Evolutionary conservation across 1,284 basidiomycete species (phyloP).

Genomic region (Neolentinus lepideus): DNA sequence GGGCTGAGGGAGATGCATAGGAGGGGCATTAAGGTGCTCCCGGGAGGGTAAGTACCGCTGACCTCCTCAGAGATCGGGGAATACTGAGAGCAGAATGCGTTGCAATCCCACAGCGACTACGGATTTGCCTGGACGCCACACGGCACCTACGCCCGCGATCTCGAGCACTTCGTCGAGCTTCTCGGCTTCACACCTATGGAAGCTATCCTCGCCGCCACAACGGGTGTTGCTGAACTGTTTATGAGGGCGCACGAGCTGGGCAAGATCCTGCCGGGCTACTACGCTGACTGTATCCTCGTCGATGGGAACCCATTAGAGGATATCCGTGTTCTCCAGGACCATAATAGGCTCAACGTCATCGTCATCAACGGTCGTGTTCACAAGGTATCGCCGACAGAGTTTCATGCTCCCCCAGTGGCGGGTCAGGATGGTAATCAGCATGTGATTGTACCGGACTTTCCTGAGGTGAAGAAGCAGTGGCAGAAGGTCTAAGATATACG

Average conservation of each 20-base stretch:
- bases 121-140: slow-evolving; percentile 29
- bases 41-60: slow-evolving; percentile 21
- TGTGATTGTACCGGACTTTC: not conserved
- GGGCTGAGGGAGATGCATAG: slow-evolving; percentile 25
- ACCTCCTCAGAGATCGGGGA: slow-evolving; percentile 5
- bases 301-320: slow-evolving; percentile 26
- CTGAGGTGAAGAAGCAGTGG: not conserved
- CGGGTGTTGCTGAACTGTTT: slow-evolving; percentile 28
- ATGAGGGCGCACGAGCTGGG: slow-evolving; percentile 24
- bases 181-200: slow-evolving; percentile 27
- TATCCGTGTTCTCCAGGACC: slow-evolving; percentile 19
- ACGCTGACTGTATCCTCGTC: slow-evolving; percentile 24
- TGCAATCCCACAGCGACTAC: not conserved
- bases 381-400: not conserved
- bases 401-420: not conserved
- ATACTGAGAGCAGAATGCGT: slow-evolving; percentile 4
- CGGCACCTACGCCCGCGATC: slow-evolving; percentile 25
- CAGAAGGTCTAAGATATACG: not conserved
- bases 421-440: not conserved
- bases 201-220: slow-evolving; percentile 26
- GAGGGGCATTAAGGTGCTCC: slow-evolving; percentile 24
- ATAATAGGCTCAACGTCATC: slow-evolving; percentile 22
- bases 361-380: slow-evolving; percentile 12
- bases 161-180: slow-evolving; percentile 27
- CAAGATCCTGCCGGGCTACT: slow-evolving; percentile 27